Conservation (phyloP, 208 protist species). For the Wallacemonas sp. region DNA sequence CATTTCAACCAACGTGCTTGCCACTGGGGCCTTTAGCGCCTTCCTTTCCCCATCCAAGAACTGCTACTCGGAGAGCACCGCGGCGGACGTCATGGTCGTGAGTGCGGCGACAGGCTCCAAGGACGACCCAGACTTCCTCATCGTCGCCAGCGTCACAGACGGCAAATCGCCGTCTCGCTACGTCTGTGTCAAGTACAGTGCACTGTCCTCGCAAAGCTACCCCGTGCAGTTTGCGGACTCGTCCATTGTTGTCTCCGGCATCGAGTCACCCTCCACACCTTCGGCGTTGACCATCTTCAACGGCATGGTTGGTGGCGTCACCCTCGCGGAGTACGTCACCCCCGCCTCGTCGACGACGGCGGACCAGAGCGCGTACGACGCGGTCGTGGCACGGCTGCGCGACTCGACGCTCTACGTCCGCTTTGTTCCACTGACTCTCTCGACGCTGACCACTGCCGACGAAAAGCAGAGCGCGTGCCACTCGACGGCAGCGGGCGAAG, state of each 20-base stretch:
- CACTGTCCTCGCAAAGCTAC: constrained; percentile 1
- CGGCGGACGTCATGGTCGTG: constrained; percentile 7
- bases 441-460: constrained; percentile 1
- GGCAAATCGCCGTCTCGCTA: constrained; percentile 9
- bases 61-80: constrained; percentile 27
- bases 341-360: constrained; percentile 2
- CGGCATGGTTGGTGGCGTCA: constrained; percentile 44
- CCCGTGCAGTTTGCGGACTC: constrained; percentile 2
- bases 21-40: constrained; percentile 37
- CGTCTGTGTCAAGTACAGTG: constrained; percentile 6
- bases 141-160: constrained; percentile 2
- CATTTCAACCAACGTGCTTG: constrained; percentile 42
- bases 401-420: constrained; percentile 20
- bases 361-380: constrained; percentile 26
- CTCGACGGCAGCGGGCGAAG: constrained; percentile 21
- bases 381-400: constrained; percentile 18
- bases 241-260: background rate
- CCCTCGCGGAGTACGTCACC: constrained; percentile 34
- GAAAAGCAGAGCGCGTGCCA: constrained; percentile 31
- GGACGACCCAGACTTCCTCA: constrained; percentile 1
- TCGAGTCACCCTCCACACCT: background rate
- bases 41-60: constrained; percentile 42
- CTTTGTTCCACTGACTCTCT: constrained; percentile 23
- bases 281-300: constrained; percentile 45
- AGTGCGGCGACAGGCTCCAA: constrained; percentile 11